These are phyloP conservation scores for Monilinia laxa DNA, from an alignment of 2,329 filamentous ascomycete species.

Conservation along the genomic window DNA sequence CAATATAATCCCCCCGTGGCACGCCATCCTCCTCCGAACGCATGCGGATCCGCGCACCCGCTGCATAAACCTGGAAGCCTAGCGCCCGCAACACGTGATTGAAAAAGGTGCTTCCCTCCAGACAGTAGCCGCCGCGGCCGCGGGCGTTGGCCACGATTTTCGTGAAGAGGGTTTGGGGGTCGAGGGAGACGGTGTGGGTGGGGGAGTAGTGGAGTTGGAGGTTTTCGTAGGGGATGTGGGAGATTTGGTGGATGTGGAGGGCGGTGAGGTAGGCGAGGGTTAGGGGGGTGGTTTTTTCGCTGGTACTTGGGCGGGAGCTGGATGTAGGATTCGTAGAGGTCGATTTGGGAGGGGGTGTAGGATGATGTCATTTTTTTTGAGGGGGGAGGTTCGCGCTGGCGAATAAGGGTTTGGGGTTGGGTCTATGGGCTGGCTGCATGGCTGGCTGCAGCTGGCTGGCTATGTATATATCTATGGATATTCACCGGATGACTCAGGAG, in stretches of 20 bases:
- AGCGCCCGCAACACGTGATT: slow-evolving; percentile 51
- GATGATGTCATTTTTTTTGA: slow-evolving; percentile 25
- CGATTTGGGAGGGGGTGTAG: slow-evolving; percentile 31
- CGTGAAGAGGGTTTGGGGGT: slow-evolving; percentile 34
- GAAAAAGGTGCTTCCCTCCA: slow-evolving; percentile 58
- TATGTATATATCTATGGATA: neutral
- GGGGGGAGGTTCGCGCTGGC: neutral
- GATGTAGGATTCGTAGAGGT: slow-evolving; percentile 32
- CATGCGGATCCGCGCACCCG: slow-evolving; percentile 44
- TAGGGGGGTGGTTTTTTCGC: slow-evolving; percentile 22
- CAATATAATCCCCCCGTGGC: slow-evolving; percentile 33
- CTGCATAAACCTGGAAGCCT: slow-evolving; percentile 55
- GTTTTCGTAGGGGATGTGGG: slow-evolving; percentile 36
- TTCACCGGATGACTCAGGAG: neutral
- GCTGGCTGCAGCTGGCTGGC: no score
- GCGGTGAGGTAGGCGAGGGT: slow-evolving; percentile 32
- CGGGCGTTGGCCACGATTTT: slow-evolving; percentile 34
- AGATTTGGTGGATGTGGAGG: slow-evolving; percentile 34
- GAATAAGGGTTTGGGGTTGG: no score
- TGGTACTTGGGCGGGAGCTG: slow-evolving; percentile 31
- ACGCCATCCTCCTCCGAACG: slow-evolving; percentile 30
- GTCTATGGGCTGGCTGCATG: no score
- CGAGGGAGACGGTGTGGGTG: slow-evolving; percentile 28
- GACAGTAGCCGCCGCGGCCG: slow-evolving; percentile 58
- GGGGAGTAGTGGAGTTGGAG: slow-evolving; percentile 35